Conservation (phyloP, 805 yeast species). For the Ogataea kodamae region DNA sequence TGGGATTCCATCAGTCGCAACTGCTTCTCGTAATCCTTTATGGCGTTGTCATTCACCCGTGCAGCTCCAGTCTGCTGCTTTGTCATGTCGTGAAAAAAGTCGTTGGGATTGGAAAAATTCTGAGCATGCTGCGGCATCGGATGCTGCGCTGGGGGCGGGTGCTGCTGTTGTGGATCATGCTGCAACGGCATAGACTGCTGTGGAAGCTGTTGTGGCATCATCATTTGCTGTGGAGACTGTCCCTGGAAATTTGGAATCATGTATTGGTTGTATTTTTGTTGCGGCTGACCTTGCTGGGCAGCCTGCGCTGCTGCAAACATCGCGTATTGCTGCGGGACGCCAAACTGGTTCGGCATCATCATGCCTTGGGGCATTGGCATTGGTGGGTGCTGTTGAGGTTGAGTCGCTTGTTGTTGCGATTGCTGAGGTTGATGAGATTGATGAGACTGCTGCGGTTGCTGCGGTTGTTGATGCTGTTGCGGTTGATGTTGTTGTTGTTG, state of each 20-base stretch:
- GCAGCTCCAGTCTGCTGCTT: conserved; percentile 16
- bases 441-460: conserved; percentile 15
- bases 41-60: conserved; percentile 43
- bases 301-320: conserved; percentile 28
- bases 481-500: conserved; percentile 15
- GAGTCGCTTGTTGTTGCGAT: conserved; percentile 12
- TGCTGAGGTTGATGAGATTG: conserved; percentile 15
- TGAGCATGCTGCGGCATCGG: conserved; percentile 18
- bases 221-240: conserved; percentile 24
- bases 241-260: conserved; percentile 30
- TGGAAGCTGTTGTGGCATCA: conserved; percentile 21
- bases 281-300: conserved; percentile 19
- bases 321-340: conserved; percentile 29
- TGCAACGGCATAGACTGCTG: conserved; percentile 18
- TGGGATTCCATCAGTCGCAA: conserved; percentile 71
- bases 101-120: conserved; percentile 22
- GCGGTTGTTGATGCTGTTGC: conserved; percentile 11
- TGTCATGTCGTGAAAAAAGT: conserved; percentile 22
- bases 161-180: conserved; percentile 19
- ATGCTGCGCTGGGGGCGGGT: conserved; percentile 17
- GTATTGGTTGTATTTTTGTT: conserved; percentile 23
- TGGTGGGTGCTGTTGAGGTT: conserved; percentile 20
- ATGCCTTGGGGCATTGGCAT: conserved; percentile 29
- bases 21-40: conserved; percentile 81
- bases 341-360: conserved; percentile 31